These are phyloP conservation scores for Pythium rishiriense DNA, from an alignment of 352 stramenopile species.

Conservation along the genomic window DNA sequence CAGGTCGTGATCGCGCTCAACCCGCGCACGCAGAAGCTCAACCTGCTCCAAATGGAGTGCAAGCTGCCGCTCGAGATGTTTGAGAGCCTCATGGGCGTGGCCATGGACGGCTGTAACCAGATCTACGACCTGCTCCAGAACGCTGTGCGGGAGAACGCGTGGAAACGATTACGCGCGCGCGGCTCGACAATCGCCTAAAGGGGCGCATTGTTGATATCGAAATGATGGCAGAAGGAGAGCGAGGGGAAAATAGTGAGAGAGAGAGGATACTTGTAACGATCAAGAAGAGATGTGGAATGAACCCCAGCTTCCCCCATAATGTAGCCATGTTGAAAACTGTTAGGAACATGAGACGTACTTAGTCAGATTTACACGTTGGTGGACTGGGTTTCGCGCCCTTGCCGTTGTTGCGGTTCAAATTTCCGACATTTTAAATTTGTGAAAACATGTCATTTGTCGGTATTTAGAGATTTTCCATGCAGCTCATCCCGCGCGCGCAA, in stretches of 20 bases:
- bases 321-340: slow-evolving; percentile 10
- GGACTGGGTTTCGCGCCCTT: background rate
- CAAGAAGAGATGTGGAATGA: background rate
- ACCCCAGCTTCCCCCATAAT: too few relatives aligned
- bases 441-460: background rate
- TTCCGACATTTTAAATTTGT: background rate
- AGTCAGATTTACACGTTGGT: background rate
- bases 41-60: slow-evolving; percentile 90
- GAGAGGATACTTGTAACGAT: background rate
- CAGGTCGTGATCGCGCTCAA: slow-evolving; percentile 89
- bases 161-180: slow-evolving; percentile 68
- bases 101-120: slow-evolving; percentile 80
- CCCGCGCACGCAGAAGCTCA: slow-evolving; percentile 86
- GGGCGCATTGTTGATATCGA: background rate
- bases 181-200: slow-evolving; percentile 38
- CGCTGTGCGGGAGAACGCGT: slow-evolving; percentile 84
- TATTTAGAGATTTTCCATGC: slow-evolving; percentile 1
- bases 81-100: slow-evolving; percentile 80
- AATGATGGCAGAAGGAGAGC: background rate
- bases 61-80: slow-evolving; percentile 89
- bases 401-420: background rate
- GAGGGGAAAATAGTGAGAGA: background rate
- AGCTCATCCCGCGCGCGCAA: slow-evolving; percentile 1
- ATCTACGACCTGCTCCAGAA: slow-evolving; percentile 86
- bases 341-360: background rate